Evolutionary conservation across 2,329 filamentous ascomycete species (phyloP), one percentile per base, ranked within the genome.

Genomic region (Calcarisporium arbuscula): DNA sequence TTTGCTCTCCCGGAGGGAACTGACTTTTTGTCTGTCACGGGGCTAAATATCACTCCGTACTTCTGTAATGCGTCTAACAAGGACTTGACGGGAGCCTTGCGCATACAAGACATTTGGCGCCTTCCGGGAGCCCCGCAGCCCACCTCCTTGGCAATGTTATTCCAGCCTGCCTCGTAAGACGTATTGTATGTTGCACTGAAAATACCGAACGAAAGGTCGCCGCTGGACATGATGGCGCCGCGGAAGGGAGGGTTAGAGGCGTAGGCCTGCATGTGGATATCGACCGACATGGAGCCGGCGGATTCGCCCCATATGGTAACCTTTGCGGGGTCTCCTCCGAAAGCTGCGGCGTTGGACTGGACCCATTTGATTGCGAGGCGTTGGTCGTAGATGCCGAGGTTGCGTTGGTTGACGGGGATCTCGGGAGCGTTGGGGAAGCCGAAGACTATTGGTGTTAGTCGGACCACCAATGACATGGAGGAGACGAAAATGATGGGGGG

Each of bases 381-480:
- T 19, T 55, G 48, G 28, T 55, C 50, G n/a, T 51, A 41, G 0
- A 54, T 18, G 5, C 51, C 47, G 8, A 55, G 41, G 20, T 54
- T 57, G 6, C 37, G 59, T 2, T 65, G 56, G 16, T 57, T 51
- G 1, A 47, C 44, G 3, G 57, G 37, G 8, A 67, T 54, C 26
- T 66, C 54, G 11, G 52, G 57, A 1, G 61, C 57, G 29, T 60
- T 60, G 7, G 72, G 48, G 41, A 74, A 75, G 3, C 69, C 69
- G 28, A 55, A 50, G 6, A 51, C 51, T 54, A 5, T 3, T 5
- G 12, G 9, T 9, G 11, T 6, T 8, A 19, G 15, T 6, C 10
- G 11, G 8, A 30, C 5, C 40, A 36, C n/a, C 3, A 30, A 8
- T 2, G 5, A 9, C 4, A 5, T 6, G 2, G 9, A 9, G 19